A percentile compares a stretch with the other conserved stretches of the same genome.
phyloP scores from a whole-genome alignment of 1,139 yeast genomes.

The Geotrichum citri-aurantii region DNA sequence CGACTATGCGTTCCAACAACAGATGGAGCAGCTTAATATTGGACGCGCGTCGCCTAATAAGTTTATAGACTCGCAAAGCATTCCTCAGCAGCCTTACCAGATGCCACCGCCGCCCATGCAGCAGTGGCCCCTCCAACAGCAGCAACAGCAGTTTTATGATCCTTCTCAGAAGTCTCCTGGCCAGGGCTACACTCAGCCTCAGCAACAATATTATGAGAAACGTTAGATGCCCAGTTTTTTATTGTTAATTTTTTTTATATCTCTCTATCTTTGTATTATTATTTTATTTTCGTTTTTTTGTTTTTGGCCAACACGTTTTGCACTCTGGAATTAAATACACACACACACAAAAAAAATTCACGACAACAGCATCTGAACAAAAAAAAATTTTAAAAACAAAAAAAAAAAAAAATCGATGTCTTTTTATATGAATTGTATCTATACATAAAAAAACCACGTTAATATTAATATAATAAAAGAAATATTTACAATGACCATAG shows the following conservation, averaged over 20 bases:
- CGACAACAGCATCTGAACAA: background rate
- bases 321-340: background rate
- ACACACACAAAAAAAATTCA: background rate
- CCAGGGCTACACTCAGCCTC: constrained; percentile 2
- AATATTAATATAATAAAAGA: background rate
- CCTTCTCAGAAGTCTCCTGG: constrained; percentile 11
- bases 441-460: constrained; percentile 1
- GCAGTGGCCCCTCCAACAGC: constrained; percentile 4
- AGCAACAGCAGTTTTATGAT: constrained; percentile 8
- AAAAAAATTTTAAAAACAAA: background rate
- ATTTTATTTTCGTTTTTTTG: background rate
- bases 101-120: constrained; percentile 1
- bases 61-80: constrained; percentile 3
- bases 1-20: constrained; percentile 4
- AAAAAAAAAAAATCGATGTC: background rate
- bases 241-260: background rate
- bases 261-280: background rate
- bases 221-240: constrained; percentile 4
- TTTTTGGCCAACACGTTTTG: background rate
- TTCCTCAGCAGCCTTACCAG: background rate
- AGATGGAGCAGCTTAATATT: constrained; percentile 12
- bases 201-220: constrained; percentile 14
- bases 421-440: background rate
- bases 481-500: no score
- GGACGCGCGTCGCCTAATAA: constrained; percentile 14